Evolutionary conservation across 2,329 filamentous ascomycete genomes (phyloP), one percentile per base, ranked within the genome.

Genomic region (Aureobasidium sp.): DNA sequence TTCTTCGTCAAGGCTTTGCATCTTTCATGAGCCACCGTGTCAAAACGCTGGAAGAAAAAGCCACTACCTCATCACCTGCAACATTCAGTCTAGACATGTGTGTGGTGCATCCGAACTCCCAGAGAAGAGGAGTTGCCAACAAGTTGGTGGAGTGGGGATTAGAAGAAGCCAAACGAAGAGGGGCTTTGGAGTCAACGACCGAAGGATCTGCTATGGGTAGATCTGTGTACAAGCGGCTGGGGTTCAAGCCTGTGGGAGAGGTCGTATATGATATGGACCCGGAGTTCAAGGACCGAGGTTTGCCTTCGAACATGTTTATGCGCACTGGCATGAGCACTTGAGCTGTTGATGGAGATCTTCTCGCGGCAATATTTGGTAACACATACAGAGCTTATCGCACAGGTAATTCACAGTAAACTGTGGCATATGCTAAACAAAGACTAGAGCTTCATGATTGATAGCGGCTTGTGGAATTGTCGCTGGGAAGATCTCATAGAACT

Each of bases 91-190:
- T 85, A 60, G 78, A 81, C 60, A 64, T 81, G 2, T 82, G 81
- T 63, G 78, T 72, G 17, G 81, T 84, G 5, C 76, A 84, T 63
- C 82, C 82, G 0, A 71, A 67, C 0, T 82, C 79, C 61, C 83
- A 85, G 67, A 73, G 81, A 12, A 69, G 71, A 29, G 75, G 72
- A 8, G 70, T 74, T 62, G 72, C 72, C 11, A 66, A 65, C 8
- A 74, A 71, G 64, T 64, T 74, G 42, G 71, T 73, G 0, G 67
- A 72, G 59, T 70, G 65, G 60, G 72, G 72, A 0, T 64, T 74
- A 31, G 69, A 69, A 6, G 72, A 74, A 53, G 72, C 72, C 8
- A 70, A 71, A 65, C 67, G 63, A 29, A 67, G 72, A 58, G 72
- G 72, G 8, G 63, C 68, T 14, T 40, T 74, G 48, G 72, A 74